A percentile compares a stretch with the other conserved stretches of the same genome.
Conservation (phyloP, 306 rosid species). For the Gillenia trifoliata region DNA sequence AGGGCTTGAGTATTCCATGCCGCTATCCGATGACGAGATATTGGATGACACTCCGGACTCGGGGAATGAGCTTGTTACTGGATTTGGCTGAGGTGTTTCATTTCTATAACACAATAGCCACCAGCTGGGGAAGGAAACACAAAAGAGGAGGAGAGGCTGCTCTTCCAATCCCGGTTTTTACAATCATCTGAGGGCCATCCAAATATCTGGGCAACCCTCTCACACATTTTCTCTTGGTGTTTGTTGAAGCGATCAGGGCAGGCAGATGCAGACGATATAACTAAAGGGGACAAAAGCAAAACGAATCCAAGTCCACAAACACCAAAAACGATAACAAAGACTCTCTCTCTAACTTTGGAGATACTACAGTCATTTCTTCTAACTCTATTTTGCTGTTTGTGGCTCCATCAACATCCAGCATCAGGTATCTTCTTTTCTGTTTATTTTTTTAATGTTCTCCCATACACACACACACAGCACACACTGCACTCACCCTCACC, state of each 20-base stretch:
- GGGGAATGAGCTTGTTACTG: constrained; percentile 29
- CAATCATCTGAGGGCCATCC: constrained; percentile 19
- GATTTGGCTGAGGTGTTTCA: constrained; percentile 38
- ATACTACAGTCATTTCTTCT: too few relatives aligned
- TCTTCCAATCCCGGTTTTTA: constrained; percentile 25
- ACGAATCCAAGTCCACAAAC: constrained; percentile 24
- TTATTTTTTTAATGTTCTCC: too few relatives aligned
- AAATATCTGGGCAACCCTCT: constrained; percentile 14
- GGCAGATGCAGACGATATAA: constrained; percentile 13
- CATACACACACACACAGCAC: too few relatives aligned
- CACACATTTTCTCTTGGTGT: not conserved
- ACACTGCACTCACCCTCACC: too few relatives aligned
- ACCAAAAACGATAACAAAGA: constrained; percentile 26
- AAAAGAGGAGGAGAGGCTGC: not conserved
- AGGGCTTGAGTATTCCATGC: constrained; percentile 42
- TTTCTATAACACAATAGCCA: constrained; percentile 37
- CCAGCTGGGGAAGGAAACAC: too few relatives aligned
- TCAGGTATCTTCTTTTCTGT: too few relatives aligned
- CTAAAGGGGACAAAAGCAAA: constrained; percentile 25
- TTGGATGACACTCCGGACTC: constrained; percentile 44
- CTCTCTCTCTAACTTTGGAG: too few relatives aligned
- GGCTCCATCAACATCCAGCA: too few relatives aligned
- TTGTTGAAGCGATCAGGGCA: constrained; percentile 23
- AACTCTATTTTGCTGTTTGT: too few relatives aligned
- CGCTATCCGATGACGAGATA: constrained; percentile 39